Conservation (phyloP, 768 basidiomycete species). For the Phlebiopsis gigantea region DNA sequence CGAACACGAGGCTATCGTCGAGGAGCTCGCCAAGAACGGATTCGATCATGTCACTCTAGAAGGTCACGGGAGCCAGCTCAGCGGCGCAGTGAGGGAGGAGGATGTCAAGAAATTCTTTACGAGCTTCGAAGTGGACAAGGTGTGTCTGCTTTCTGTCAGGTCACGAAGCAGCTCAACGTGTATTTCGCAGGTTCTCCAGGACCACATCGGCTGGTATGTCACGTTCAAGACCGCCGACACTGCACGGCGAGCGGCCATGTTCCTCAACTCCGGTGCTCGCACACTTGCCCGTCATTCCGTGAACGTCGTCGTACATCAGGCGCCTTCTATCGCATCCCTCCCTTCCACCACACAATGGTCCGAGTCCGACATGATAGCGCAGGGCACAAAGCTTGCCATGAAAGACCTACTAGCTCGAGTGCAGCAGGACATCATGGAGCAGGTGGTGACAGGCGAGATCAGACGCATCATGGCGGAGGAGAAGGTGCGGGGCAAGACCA, state of each 20-base stretch:
- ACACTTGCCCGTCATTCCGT: slow-evolving; percentile 58
- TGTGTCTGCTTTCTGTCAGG: slow-evolving; percentile 30
- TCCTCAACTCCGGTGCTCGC: slow-evolving; percentile 47
- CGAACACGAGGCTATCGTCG: slow-evolving; percentile 34
- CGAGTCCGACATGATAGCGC: slow-evolving; percentile 45
- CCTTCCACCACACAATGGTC: slow-evolving; percentile 44
- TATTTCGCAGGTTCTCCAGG: slow-evolving; percentile 55
- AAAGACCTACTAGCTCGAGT: slow-evolving; percentile 50
- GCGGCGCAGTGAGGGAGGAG: slow-evolving; percentile 53
- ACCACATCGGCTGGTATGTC: slow-evolving; percentile 72
- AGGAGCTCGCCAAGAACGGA: slow-evolving; percentile 55
- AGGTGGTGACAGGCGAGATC: slow-evolving; percentile 50
- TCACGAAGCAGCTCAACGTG: slow-evolving; percentile 6
- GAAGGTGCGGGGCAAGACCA: slow-evolving; percentile 38
- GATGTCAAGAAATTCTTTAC: slow-evolving; percentile 66
- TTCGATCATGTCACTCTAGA: slow-evolving; percentile 63
- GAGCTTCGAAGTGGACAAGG: slow-evolving; percentile 68
- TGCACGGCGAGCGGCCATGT: slow-evolving; percentile 64
- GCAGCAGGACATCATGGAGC: slow-evolving; percentile 62
- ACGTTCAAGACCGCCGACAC: slow-evolving; percentile 62
- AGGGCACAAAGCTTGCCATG: slow-evolving; percentile 51
- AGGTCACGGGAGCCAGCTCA: slow-evolving; percentile 37
- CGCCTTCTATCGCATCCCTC: slow-evolving; percentile 29
- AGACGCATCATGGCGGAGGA: slow-evolving; percentile 48
- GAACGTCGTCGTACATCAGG: slow-evolving; percentile 44